These are phyloP conservation scores for Boletellus emodensis DNA, from an alignment of 768 basidiomycete genomes.

Conservation along the genomic window DNA sequence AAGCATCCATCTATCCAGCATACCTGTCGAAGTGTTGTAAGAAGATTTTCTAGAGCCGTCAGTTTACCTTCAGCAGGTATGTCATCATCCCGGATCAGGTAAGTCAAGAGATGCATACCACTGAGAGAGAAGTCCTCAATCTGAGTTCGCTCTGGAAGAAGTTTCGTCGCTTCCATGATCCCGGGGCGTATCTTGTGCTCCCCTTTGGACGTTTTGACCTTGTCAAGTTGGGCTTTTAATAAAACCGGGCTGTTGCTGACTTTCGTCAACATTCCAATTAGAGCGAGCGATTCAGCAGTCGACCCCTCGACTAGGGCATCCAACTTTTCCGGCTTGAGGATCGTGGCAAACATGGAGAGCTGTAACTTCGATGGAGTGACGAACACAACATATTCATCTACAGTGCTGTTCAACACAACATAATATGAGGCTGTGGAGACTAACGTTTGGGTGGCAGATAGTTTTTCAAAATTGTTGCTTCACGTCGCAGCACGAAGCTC, in stretches of 20 bases:
- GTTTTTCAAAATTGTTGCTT: slow-evolving; percentile 74
- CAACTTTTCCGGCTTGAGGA: slow-evolving; percentile 69
- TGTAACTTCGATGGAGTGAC: slow-evolving; percentile 85
- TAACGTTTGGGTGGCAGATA: slow-evolving; percentile 90
- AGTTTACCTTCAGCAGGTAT: slow-evolving; percentile 61
- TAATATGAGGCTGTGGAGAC: slow-evolving; percentile 20
- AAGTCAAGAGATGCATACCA: slow-evolving; percentile 45
- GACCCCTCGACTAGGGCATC: slow-evolving; percentile 65
- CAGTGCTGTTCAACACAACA: background rate
- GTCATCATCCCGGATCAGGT: slow-evolving; percentile 1
- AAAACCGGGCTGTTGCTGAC: slow-evolving; percentile 91
- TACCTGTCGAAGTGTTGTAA: slow-evolving; percentile 59
- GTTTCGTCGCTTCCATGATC: slow-evolving; percentile 54
- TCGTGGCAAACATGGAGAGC: slow-evolving; percentile 67
- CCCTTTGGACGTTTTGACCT: slow-evolving; percentile 43
- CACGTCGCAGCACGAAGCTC: slow-evolving; percentile 88
- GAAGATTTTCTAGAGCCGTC: slow-evolving; percentile 57
- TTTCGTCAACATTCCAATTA: slow-evolving; percentile 82
- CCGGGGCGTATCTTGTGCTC: slow-evolving; percentile 43
- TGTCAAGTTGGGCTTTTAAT: slow-evolving; percentile 73
- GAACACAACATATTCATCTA: slow-evolving; percentile 99
- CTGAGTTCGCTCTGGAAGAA: slow-evolving; percentile 56
- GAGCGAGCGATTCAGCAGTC: slow-evolving; percentile 71
- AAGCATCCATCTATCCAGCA: background rate
- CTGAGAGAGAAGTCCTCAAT: slow-evolving; percentile 76